A percentile compares a stretch with the other conserved stretches of the same genome.
phyloP scores from a whole-genome alignment of 2,329 filamentous ascomycete species.

The Fusarium fracticaudum region DNA sequence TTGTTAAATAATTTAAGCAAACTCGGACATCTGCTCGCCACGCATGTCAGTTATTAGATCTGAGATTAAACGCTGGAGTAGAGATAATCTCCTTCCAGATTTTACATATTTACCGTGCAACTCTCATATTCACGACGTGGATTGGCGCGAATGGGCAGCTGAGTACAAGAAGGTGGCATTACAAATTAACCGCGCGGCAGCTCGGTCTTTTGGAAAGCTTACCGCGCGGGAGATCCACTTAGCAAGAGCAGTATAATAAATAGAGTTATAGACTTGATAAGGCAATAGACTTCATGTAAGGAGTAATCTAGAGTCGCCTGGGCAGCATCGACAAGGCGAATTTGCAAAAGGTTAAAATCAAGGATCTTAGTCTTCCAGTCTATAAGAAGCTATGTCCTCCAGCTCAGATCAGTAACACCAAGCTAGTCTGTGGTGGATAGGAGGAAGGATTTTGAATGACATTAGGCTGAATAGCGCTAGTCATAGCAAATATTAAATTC shows the following conservation, averaged over 20 bases:
- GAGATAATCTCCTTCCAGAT: rapidly evolving
- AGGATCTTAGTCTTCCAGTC: neutral
- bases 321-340: rapidly evolving
- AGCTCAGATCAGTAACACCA: neutral
- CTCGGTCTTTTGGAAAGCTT: neutral
- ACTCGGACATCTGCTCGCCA: neutral
- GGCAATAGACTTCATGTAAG: too few species aligned
- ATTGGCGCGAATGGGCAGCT: neutral
- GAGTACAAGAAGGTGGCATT: neutral
- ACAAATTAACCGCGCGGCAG: neutral
- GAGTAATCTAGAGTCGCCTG: too few species aligned
- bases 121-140: neutral
- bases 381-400: neutral
- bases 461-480: rapidly evolving
- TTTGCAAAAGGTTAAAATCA: neutral
- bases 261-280: too few species aligned
- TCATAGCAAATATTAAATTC: rapidly evolving
- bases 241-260: too few species aligned
- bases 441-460: rapidly evolving
- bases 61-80: rapidly evolving
- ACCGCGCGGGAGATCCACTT: neutral
- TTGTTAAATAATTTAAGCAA: neutral
- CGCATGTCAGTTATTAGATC: neutral
- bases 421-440: neutral
- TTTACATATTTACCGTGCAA: rapidly evolving